phyloP scores from a whole-genome alignment of 1,284 basidiomycete species.

The Meripilus lineatus region DNA sequence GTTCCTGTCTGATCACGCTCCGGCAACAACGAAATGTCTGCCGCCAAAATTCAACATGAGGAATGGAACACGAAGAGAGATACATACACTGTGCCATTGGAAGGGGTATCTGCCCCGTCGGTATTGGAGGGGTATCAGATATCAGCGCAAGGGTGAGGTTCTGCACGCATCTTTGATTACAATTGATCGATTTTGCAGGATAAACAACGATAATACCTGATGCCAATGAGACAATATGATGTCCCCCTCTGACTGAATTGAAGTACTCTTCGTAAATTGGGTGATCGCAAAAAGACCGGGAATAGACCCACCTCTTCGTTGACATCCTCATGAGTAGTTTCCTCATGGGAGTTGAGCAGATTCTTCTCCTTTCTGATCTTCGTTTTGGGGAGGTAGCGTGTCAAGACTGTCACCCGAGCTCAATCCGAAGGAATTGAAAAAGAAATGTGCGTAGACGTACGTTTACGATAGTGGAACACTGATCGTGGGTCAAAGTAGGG shows the following conservation, averaged over 20 bases:
- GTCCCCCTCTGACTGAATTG: slow-evolving; percentile 36
- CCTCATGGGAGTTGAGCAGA: slow-evolving; percentile 47
- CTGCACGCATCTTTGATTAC: slow-evolving; percentile 26
- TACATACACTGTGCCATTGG: slow-evolving; percentile 59
- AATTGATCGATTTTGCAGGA: neutral
- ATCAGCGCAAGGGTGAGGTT: slow-evolving; percentile 89
- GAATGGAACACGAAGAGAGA: slow-evolving; percentile 5
- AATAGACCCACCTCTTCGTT: slow-evolving; percentile 30
- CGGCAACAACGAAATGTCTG: slow-evolving; percentile 60
- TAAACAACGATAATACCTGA: too few relatives aligned
- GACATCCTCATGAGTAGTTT: slow-evolving; percentile 28
- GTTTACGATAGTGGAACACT: slow-evolving; percentile 77
- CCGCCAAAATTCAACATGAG: slow-evolving; percentile 5
- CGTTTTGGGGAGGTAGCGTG: slow-evolving; percentile 71
- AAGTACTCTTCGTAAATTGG: neutral
- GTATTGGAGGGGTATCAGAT: slow-evolving; percentile 59
- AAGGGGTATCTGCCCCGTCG: slow-evolving; percentile 57
- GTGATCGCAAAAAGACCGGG: neutral
- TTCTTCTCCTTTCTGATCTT: slow-evolving; percentile 83
- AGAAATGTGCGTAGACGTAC: slow-evolving; percentile 33
- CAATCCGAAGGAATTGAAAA: neutral
- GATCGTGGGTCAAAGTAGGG: slow-evolving; percentile 47
- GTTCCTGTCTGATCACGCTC: slow-evolving; percentile 58
- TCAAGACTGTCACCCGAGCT: slow-evolving; percentile 56
- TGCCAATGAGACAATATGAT: slow-evolving; percentile 83